Conservation (phyloP, 148 eudicot genomes). For the Rhododendron vialii region DNA sequence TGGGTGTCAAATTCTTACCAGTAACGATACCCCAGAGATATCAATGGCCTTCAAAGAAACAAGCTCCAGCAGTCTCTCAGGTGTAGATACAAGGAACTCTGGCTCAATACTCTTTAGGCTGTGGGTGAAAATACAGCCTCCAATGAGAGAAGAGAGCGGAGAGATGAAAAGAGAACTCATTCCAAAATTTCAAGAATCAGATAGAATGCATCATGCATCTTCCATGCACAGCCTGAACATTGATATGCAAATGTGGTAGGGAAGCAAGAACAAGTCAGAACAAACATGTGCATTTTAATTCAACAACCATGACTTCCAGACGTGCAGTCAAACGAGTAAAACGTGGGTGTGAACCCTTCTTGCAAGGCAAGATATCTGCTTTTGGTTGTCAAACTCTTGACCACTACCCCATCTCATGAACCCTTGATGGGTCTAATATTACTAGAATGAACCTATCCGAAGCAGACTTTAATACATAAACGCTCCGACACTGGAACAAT, state of each 20-base stretch:
- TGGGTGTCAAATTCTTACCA: slow-evolving; percentile 45
- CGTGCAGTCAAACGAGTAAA: not conserved
- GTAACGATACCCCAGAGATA: slow-evolving; percentile 60
- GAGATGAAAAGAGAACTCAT: slow-evolving; percentile 1
- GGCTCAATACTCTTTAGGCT: slow-evolving; percentile 89
- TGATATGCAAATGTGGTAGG: not conserved
- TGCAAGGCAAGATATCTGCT: not conserved
- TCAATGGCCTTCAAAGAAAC: slow-evolving; percentile 66
- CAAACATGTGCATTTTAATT: not conserved
- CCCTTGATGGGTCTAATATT: not conserved
- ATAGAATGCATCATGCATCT: not conserved
- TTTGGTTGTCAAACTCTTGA: not conserved
- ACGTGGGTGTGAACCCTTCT: not conserved
- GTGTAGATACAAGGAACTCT: slow-evolving; percentile 87
- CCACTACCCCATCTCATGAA: not conserved
- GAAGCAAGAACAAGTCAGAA: slow-evolving; percentile 10
- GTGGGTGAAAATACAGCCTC: slow-evolving; percentile 15
- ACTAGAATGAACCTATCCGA: not conserved
- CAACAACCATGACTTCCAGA: not conserved
- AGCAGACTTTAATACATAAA: not conserved
- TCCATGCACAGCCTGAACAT: not conserved
- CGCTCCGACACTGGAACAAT: not conserved
- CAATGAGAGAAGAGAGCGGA: not conserved
- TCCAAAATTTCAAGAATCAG: not conserved
- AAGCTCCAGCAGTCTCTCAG: slow-evolving; percentile 82